phyloP scores from a whole-genome alignment of 306 rosid genomes.

The Acmispon strigosus region DNA sequence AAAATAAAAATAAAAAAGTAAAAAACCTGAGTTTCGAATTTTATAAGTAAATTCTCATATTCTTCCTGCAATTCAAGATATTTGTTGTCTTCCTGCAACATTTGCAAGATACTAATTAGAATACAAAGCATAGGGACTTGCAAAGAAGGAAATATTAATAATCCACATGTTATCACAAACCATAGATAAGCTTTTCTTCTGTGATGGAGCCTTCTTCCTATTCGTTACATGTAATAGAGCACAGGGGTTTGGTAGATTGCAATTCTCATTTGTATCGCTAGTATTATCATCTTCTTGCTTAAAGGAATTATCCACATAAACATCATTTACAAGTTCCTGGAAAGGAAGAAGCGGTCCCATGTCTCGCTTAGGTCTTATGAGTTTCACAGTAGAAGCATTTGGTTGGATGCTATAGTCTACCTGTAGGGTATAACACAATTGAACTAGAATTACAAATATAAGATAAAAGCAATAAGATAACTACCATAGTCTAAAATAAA shows the following conservation, averaged over 20 bases:
- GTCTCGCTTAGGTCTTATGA: slow-evolving; percentile 32
- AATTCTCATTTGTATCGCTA: slow-evolving; percentile 26
- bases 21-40: slow-evolving; percentile 65
- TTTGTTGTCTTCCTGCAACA: slow-evolving; percentile 61
- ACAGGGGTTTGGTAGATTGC: slow-evolving; percentile 54
- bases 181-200: slow-evolving; percentile 54
- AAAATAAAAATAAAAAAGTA: too few species aligned
- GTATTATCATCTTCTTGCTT: slow-evolving; percentile 38
- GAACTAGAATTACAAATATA: slow-evolving; percentile 3
- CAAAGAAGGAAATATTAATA: slow-evolving; percentile 15
- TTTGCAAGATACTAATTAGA: slow-evolving; percentile 19
- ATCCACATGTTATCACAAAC: slow-evolving; percentile 35
- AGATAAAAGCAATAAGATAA: slow-evolving; percentile 10
- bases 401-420: slow-evolving; percentile 37
- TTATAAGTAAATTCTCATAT: slow-evolving; percentile 62
- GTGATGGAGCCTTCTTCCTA: slow-evolving; percentile 60
- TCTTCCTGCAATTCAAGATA: slow-evolving; percentile 47
- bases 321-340: slow-evolving; percentile 52
- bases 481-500: neutral
- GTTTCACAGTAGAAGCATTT: slow-evolving; percentile 46
- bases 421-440: slow-evolving; percentile 34
- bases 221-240: slow-evolving; percentile 73
- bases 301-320: slow-evolving; percentile 31
- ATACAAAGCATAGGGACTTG: slow-evolving; percentile 7
- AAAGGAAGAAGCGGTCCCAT: slow-evolving; percentile 78